Conservation (phyloP, 331 rosid species). For the Rosa hybrid region DNA sequence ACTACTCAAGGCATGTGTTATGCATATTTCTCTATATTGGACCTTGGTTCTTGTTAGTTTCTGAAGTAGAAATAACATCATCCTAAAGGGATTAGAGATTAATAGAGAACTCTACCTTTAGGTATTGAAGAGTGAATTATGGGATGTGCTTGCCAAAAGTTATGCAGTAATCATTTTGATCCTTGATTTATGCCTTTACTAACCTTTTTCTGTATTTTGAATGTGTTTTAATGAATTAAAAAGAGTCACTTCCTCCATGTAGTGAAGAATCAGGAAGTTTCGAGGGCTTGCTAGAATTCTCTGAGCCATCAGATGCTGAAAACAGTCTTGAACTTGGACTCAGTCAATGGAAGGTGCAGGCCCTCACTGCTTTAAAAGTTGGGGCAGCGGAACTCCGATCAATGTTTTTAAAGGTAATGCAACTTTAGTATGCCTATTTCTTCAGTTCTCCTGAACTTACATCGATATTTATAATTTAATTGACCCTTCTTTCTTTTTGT, state of each 20-base stretch:
- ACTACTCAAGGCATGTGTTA: constrained; percentile 47
- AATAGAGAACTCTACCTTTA: neutral
- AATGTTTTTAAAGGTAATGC: constrained; percentile 67
- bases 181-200: neutral
- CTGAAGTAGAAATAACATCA: neutral
- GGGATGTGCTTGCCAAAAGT: neutral
- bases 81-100: neutral
- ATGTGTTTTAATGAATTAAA: constrained; percentile 26
- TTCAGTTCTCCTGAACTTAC: constrained; percentile 15
- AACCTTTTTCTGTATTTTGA: neutral
- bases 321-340: constrained; percentile 71
- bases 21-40: neutral
- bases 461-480: constrained; percentile 2
- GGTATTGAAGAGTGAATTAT: neutral
- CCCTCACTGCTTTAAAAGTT: constrained; percentile 53
- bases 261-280: constrained; percentile 63
- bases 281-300: constrained; percentile 32
- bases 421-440: constrained; percentile 11
- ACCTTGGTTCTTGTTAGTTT: neutral
- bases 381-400: constrained; percentile 64
- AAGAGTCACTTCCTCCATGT: constrained; percentile 30
- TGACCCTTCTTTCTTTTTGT: constrained; percentile 9
- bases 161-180: neutral
- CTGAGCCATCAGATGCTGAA: constrained; percentile 38
- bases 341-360: constrained; percentile 68